Percentiles rank a stretch among this genome's conserved stretches.
phyloP scores from a whole-genome alignment of 345 rosid genomes.

The Ricinus communis region DNA sequence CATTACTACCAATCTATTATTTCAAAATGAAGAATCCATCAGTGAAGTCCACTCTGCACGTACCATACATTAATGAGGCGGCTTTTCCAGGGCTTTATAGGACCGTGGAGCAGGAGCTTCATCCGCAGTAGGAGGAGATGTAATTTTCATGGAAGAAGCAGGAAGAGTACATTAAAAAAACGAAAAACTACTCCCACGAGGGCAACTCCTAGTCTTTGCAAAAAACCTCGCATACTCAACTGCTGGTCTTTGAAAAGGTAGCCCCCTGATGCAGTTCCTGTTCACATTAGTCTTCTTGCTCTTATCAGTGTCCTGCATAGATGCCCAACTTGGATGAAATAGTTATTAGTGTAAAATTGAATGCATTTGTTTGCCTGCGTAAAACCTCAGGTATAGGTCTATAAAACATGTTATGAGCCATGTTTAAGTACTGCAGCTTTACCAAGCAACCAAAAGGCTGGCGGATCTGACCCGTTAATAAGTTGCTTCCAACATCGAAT shows the following conservation, averaged over 20 bases:
- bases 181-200: conserved; percentile 8
- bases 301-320: conserved; percentile 25
- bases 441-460: conserved; percentile 34
- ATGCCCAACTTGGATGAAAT: conserved; percentile 33
- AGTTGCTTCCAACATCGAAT: conserved; percentile 25
- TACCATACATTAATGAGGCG: not conserved
- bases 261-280: conserved; percentile 29
- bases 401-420: conserved; percentile 32
- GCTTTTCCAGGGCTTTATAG: conserved; percentile 15
- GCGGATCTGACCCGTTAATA: conserved; percentile 30
- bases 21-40: not conserved
- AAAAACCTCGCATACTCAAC: conserved; percentile 20
- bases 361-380: conserved; percentile 23
- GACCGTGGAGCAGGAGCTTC: conserved; percentile 18
- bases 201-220: not conserved
- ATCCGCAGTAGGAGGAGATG: not conserved
- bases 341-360: conserved; percentile 28
- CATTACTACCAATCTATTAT: too few species aligned
- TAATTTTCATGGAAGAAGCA: conserved; percentile 5
- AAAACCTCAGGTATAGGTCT: conserved; percentile 25
- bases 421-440: conserved; percentile 17
- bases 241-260: conserved; percentile 26
- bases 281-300: conserved; percentile 22
- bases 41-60: not conserved
- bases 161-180: conserved; percentile 2